Percentiles rank a stretch among this genome's conserved stretches.
These are phyloP conservation scores for Mycosphaerella sp. DNA, from an alignment of 2,329 filamentous ascomycete genomes.

Conservation along the genomic window DNA sequence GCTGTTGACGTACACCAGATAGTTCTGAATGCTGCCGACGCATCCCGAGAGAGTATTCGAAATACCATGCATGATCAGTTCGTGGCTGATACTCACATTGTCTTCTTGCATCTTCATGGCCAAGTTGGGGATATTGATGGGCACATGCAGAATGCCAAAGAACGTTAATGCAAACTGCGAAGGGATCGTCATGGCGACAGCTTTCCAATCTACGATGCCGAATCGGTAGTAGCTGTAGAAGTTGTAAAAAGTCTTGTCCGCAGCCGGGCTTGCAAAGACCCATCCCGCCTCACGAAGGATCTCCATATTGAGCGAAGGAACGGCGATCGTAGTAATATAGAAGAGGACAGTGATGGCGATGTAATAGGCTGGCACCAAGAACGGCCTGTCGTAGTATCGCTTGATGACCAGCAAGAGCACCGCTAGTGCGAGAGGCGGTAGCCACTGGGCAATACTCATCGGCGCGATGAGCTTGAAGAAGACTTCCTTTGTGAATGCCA, in stretches of 20 bases:
- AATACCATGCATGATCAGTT: conserved; percentile 85
- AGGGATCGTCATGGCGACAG: conserved; percentile 75
- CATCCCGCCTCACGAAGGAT: conserved; percentile 68
- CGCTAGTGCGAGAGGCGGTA: conserved; percentile 69
- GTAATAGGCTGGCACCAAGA: conserved; percentile 82
- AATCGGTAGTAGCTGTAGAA: conserved; percentile 86
- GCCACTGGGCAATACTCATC: conserved; percentile 77
- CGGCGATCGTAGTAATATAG: conserved; percentile 66
- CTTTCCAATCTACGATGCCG: conserved; percentile 64
- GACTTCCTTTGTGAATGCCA: conserved; percentile 74
- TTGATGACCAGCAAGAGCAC: conserved; percentile 70
- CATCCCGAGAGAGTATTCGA: conserved; percentile 88
- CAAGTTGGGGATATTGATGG: conserved; percentile 93
- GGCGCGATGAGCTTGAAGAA: conserved; percentile 64
- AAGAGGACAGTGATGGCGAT: conserved; percentile 69
- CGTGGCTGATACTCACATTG: conserved; percentile 81
- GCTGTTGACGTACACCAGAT: conserved; percentile 95
- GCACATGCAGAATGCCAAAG: conserved; percentile 93
- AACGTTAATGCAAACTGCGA: conserved; percentile 97
- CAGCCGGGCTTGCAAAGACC: conserved; percentile 83
- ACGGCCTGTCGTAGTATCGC: conserved; percentile 69
- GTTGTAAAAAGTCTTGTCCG: conserved; percentile 89
- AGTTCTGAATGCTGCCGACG: conserved; percentile 86
- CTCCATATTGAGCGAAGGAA: conserved; percentile 61
- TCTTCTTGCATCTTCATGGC: conserved; percentile 89